Conservation (phyloP, 2,329 filamentous ascomycete species). For the Mycocentrospora acerina region DNA sequence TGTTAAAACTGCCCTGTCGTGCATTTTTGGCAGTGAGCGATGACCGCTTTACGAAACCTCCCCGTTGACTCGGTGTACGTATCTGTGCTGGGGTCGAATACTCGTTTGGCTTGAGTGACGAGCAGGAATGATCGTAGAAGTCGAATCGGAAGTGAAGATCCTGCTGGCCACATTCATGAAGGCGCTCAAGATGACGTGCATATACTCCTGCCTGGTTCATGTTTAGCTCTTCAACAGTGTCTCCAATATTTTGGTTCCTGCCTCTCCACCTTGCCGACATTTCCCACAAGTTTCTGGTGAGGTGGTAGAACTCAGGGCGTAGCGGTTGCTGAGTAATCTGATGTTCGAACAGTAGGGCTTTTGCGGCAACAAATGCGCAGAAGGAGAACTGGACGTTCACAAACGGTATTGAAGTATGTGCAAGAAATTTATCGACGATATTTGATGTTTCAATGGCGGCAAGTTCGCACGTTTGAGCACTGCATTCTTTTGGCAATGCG, state of each 20-base stretch:
- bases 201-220: constrained; percentile 30
- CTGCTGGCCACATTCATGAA: constrained; percentile 22
- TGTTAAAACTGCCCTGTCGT: constrained; percentile 18
- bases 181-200: constrained; percentile 25
- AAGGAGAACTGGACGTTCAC: constrained; percentile 39
- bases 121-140: constrained; percentile 36
- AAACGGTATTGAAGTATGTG: constrained; percentile 31
- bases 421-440: constrained; percentile 36
- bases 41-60: constrained; percentile 7
- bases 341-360: constrained; percentile 32
- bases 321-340: constrained; percentile 19
- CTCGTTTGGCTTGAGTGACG: constrained; percentile 15
- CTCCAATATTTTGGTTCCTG: background rate
- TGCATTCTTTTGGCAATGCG: constrained; percentile 35
- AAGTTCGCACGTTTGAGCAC: constrained; percentile 36
- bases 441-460: constrained; percentile 36
- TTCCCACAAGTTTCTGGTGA: constrained; percentile 28
- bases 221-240: background rate
- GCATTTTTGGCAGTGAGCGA: constrained; percentile 1
- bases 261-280: constrained; percentile 31
- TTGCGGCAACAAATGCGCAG: constrained; percentile 36
- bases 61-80: constrained; percentile 16
- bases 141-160: constrained; percentile 27
- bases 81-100: constrained; percentile 18
- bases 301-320: constrained; percentile 25